These are phyloP conservation scores for Diaporthe sp. DNA, from an alignment of 2,329 filamentous ascomycete genomes.

Conservation along the genomic window DNA sequence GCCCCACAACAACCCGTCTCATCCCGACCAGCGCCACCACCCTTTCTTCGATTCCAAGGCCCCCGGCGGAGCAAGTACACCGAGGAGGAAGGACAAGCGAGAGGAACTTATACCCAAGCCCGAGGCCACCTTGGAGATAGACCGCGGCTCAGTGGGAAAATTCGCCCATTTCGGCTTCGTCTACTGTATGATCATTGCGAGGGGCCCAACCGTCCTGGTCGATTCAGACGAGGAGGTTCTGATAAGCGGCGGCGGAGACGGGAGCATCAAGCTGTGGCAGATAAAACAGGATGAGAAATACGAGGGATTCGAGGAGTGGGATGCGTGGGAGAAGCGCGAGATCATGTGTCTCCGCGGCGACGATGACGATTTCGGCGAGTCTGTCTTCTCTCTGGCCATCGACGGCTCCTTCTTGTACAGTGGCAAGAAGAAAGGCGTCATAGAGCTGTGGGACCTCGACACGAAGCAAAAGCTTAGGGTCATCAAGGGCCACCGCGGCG, in stretches of 20 bases:
- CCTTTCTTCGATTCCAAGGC: slow-evolving; percentile 94
- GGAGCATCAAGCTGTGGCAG: slow-evolving; percentile 94
- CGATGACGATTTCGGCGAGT: slow-evolving; percentile 68
- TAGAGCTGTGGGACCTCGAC: slow-evolving; percentile 97
- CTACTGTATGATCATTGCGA: slow-evolving; percentile 93
- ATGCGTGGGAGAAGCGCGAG: slow-evolving; percentile 41
- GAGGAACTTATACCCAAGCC: slow-evolving; percentile 68
- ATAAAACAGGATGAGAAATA: slow-evolving; percentile 67
- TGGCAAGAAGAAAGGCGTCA: slow-evolving; percentile 86
- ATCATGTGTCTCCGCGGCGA: slow-evolving; percentile 74
- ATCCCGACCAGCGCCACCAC: slow-evolving; percentile 83
- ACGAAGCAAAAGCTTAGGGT: slow-evolving; percentile 91
- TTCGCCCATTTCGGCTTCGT: slow-evolving; percentile 97
- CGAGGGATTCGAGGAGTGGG: slow-evolving; percentile 73
- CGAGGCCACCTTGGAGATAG: slow-evolving; percentile 80
- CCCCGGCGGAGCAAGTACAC: slow-evolving; percentile 84
- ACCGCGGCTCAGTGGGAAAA: slow-evolving; percentile 82
- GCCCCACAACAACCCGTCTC: slow-evolving; percentile 73
- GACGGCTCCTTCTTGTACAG: slow-evolving; percentile 95
- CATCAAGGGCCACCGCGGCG: slow-evolving; percentile 83
- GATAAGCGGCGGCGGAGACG: slow-evolving; percentile 93
- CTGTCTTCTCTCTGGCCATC: slow-evolving; percentile 82
- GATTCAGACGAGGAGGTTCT: slow-evolving; percentile 84
- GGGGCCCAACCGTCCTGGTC: slow-evolving; percentile 75
- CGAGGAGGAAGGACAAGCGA: slow-evolving; percentile 75